A percentile compares a stretch with the other conserved stretches of the same genome.
phyloP scores from a whole-genome alignment of 208 protist species.

The Trypanosoma mega region DNA sequence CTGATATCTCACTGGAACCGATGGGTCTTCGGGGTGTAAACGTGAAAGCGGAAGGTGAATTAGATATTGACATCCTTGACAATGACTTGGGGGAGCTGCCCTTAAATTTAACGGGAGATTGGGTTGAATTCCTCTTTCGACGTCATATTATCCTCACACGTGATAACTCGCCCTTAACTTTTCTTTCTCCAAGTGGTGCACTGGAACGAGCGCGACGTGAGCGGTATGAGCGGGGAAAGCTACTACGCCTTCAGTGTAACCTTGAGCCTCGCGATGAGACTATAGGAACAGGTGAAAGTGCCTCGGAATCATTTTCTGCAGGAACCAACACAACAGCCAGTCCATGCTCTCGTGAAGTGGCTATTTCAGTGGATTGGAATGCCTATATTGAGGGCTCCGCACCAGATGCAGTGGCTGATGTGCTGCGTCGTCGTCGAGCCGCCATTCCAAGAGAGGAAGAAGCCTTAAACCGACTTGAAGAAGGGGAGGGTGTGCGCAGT shows the following conservation, averaged over 20 bases:
- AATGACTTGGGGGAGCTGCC: constrained; percentile 1
- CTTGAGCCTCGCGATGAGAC: background rate
- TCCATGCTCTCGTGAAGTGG: constrained; percentile 10
- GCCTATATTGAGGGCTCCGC: constrained; percentile 62
- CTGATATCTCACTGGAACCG: too few relatives aligned
- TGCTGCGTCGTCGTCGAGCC: constrained; percentile 37
- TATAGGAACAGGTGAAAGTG: too few relatives aligned
- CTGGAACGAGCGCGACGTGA: constrained; percentile 71
- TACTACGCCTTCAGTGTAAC: constrained; percentile 11
- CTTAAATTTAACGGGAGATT: constrained; percentile 36
- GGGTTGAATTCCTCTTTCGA: constrained; percentile 73
- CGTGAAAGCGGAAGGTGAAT: constrained; percentile 14
- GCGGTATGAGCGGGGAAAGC: constrained; percentile 38
- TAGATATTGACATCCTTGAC: constrained; percentile 12
- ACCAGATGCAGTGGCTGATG: constrained; percentile 43
- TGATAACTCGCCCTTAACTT: constrained; percentile 48
- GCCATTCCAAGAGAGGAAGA: constrained; percentile 29
- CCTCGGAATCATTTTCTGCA: too few relatives aligned
- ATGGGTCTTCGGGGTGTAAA: too few relatives aligned
- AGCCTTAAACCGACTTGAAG: background rate
- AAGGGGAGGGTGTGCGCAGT: constrained; percentile 26
- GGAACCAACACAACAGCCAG: too few relatives aligned
- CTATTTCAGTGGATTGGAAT: constrained; percentile 43
- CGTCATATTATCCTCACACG: constrained; percentile 56
- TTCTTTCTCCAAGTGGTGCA: constrained; percentile 56